These are phyloP conservation scores for Cokeromyces recurvatus DNA, from an alignment of 371 early-diverging fungal genomes.

Conservation along the genomic window DNA sequence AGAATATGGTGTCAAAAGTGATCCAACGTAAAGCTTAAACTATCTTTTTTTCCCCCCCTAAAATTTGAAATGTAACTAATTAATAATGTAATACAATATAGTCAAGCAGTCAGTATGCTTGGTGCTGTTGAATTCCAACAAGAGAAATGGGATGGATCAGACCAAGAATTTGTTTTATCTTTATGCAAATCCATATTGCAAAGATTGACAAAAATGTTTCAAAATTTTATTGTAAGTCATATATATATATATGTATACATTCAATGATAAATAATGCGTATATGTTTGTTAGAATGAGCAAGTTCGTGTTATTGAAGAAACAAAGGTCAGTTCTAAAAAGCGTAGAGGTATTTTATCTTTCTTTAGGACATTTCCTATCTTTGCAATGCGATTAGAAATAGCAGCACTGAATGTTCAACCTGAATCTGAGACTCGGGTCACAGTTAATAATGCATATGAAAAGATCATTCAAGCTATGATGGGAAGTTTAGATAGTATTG, in stretches of 20 bases:
- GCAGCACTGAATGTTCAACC: slow-evolving; percentile 47
- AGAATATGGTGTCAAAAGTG: slow-evolving; percentile 78
- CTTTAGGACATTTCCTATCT: slow-evolving; percentile 86
- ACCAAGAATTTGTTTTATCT: slow-evolving; percentile 62
- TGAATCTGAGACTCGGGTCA: slow-evolving; percentile 62
- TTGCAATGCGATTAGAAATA: slow-evolving; percentile 73
- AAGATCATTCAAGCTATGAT: slow-evolving; percentile 82
- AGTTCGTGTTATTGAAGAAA: slow-evolving; percentile 86
- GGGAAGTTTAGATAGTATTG: slow-evolving; percentile 83
- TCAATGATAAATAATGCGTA: not conserved
- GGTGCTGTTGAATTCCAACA: slow-evolving; percentile 71
- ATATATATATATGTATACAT: too few relatives aligned
- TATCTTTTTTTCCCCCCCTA: too few relatives aligned
- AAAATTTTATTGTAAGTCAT: slow-evolving; percentile 67
- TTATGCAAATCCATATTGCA: slow-evolving; percentile 65
- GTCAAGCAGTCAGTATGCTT: slow-evolving; percentile 80
- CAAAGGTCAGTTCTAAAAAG: slow-evolving; percentile 82
- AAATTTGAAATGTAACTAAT: too few relatives aligned
- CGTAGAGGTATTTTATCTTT: slow-evolving; percentile 84
- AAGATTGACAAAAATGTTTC: slow-evolving; percentile 67
- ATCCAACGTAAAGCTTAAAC: slow-evolving; percentile 55
- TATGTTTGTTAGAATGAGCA: slow-evolving; percentile 65
- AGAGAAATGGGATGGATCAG: slow-evolving; percentile 57
- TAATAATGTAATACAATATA: slow-evolving; percentile 5
- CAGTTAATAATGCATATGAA: slow-evolving; percentile 79